Evolutionary conservation across 106 monocot genomes (phyloP), one percentile per base, ranked within the genome.

Genomic region (Allium cepa): DNA sequence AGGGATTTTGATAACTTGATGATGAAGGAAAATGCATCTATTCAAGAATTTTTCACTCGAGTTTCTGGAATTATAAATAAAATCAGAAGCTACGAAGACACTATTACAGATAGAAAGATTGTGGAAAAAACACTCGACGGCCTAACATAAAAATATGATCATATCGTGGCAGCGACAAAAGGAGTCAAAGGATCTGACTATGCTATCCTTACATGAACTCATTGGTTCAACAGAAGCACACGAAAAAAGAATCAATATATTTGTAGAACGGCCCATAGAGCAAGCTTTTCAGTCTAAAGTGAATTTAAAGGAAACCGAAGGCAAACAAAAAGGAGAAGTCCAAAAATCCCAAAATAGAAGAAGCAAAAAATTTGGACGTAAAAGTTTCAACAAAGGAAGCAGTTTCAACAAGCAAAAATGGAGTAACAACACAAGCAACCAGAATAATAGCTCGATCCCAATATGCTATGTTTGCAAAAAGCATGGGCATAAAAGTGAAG

Each of bases 1-100:
- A 66, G 47, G 9, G 15, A 66, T 6, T 49, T 66, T 66, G 65
- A 66, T n/a, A 66, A 66, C 50, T 17, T 49, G 8, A 8, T 15
- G 5, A 66, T 66, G 65, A 66, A 66, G 9, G 1, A 13, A 2
- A 48, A 12, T 49, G 48, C 47, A 15, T 13, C 3, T 46, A 3
- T n/a, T 46, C 3, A 66, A 66, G 48, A 13, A 2, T 66, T 49
- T n/a, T 60, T 2, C 9, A 1, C 8, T 5, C 3, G 18, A 60
- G 18, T 60, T 60, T 0, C 59, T n/a, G 59, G 1, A 60, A 60
- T 60, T 63, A 27, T 27, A 2, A 5, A 55, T 55, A 1, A 55
- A 15, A 55, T 55, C 1, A 55, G 5, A 6, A 55, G 1, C 5
- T 60, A 2, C 2, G 59, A 4, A 36, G 36, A 36, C 36, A 36